Evolutionary conservation across 345 rosid genomes (phyloP).

Genomic region (Eucalyptus melliodora): DNA sequence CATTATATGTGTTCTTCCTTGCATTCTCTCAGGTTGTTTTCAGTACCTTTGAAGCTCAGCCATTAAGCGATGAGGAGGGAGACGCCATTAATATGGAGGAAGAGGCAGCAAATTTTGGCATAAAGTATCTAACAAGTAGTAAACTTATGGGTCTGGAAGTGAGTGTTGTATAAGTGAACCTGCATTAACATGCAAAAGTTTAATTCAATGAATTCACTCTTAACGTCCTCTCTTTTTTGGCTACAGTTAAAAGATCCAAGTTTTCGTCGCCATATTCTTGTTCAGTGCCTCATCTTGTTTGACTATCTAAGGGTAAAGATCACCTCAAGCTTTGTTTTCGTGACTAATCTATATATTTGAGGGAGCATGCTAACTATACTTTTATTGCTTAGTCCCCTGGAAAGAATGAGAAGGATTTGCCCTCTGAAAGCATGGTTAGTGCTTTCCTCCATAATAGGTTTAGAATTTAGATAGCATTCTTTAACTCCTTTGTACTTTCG

Average conservation of each 20-base stretch:
- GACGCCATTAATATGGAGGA: conserved; percentile 88
- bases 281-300: conserved; percentile 93
- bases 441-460: not conserved
- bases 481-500: not conserved
- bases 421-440: conserved; percentile 95
- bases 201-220: not conserved
- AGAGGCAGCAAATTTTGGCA: conserved; percentile 83
- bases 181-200: not conserved
- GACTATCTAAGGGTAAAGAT: conserved; percentile 76
- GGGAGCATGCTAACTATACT: not conserved
- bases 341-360: not conserved
- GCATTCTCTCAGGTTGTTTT: conserved; percentile 58
- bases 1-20: not conserved
- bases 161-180: not conserved
- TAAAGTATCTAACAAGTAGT: conserved; percentile 96
- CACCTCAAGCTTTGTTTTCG: not conserved
- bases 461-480: not conserved
- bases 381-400: conserved; percentile 62
- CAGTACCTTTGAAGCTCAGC: conserved; percentile 92
- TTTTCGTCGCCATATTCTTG: conserved; percentile 91
- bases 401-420: conserved; percentile 86
- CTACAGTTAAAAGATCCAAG: conserved; percentile 92
- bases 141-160: conserved; percentile 98
- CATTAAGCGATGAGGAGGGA: conserved; percentile 96
- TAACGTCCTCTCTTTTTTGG: not conserved